Conservation (phyloP, 768 basidiomycete genomes). For the Podaxis sp. region DNA sequence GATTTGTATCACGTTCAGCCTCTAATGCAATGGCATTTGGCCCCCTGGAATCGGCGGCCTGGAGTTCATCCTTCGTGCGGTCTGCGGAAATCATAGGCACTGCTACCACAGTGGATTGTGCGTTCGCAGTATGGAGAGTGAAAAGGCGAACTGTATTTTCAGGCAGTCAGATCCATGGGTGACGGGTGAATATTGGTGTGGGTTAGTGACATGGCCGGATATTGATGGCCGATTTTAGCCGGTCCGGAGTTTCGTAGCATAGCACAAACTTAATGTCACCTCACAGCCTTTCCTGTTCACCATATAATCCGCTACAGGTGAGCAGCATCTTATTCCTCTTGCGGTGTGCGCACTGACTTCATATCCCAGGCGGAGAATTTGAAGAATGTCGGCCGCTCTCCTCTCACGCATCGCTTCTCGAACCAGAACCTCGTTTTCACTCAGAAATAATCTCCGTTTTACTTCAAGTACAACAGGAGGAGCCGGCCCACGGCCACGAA, state of each 20-base stretch:
- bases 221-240: too few relatives aligned
- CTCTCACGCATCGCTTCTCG: background rate
- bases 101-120: background rate
- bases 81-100: background rate
- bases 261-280: too few relatives aligned
- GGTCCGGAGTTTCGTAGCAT: too few relatives aligned
- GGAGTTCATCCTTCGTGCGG: background rate
- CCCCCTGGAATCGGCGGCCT: background rate
- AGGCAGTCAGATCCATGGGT: background rate
- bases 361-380: background rate
- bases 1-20: background rate
- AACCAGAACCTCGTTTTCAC: background rate
- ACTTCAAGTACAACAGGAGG: background rate
- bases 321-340: too few relatives aligned
- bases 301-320: too few relatives aligned
- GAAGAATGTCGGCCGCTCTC: conserved; percentile 3
- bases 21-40: background rate
- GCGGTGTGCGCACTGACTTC: background rate
- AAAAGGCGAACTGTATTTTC: background rate
- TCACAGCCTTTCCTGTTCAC: too few relatives aligned
- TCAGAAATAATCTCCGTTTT: background rate
- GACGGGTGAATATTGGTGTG: too few relatives aligned
- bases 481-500: background rate
- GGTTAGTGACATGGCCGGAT: too few relatives aligned
- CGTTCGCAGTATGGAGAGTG: background rate